Base-by-base conservation (phyloP, 306 rosid genomes). In the Castanea sativa region DNA sequence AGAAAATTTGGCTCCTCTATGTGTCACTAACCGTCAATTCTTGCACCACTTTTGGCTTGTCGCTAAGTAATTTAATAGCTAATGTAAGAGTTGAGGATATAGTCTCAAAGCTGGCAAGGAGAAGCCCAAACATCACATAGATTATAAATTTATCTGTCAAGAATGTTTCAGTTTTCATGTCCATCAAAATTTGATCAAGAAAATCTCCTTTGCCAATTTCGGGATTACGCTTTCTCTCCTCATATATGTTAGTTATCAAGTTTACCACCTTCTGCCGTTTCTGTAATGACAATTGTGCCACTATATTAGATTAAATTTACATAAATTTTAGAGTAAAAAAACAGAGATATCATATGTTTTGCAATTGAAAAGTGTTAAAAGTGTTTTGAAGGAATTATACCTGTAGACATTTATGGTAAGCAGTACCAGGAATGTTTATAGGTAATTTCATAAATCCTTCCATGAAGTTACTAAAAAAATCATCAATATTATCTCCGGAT, bases 401-500 rank as follows among this genome's bases (percentile, higher is more conserved):
- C 85, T 86, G 79, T 16, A 76, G 6, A 45, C 85, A 80, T 27
- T 51, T 84, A 58, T 81, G 21, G 73, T 86, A 70, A 60, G 83
- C 76, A 6, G 87, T 86, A 5, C 87, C 85, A 0, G 90, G 90
- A 41, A 86, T 41, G 58, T 86, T 81, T 78, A 87, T 53, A 41
- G 90, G 90, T 25, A 87, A 73, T 19, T 86, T 33, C 86, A 87
- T 68, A 8, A 81, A 43, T 29, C 90, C 86, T 1, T 84, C 61
- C 29, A 73, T 38, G 56, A 87, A 60, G 55, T 69, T 78, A 10
- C 71, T 61, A 19, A 64, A 15, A 64, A 38, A 29, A 5, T 15
- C 70, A 16, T 38, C 70, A 11, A 64, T 30, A 30, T 29, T 64
- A 27, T 64, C 21, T 19, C 20, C 41, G 0, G 70, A 29, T 27